These are phyloP conservation scores for Teunomyces stri DNA, from an alignment of 805 yeast species.

Conservation along the genomic window DNA sequence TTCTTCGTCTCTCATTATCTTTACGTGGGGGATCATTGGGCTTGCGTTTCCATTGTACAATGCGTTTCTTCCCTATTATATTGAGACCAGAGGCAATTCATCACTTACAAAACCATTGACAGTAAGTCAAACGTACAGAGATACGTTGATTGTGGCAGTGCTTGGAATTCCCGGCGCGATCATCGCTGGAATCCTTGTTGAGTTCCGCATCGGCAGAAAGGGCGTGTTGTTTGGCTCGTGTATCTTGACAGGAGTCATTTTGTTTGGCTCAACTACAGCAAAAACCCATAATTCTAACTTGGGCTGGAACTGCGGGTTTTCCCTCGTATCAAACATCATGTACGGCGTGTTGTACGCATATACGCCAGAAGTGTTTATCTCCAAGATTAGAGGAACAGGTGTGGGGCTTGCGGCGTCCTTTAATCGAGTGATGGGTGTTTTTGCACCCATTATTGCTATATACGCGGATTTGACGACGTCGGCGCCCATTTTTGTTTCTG, in stretches of 20 bases:
- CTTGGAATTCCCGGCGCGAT: constrained; percentile 35
- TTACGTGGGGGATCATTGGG: constrained; percentile 58
- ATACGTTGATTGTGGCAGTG: constrained; percentile 29
- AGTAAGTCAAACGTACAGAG: constrained; percentile 30
- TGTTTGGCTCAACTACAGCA: constrained; percentile 64
- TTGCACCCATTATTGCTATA: constrained; percentile 54
- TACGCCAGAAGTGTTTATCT: constrained; percentile 63
- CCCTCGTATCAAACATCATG: constrained; percentile 49
- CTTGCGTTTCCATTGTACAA: constrained; percentile 56
- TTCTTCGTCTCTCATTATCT: constrained; percentile 40
- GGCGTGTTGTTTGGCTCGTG: constrained; percentile 56
- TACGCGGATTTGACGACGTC: constrained; percentile 51
- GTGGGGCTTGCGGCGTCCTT: constrained; percentile 57
- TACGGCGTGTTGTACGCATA: constrained; percentile 63
- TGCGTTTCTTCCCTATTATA: constrained; percentile 52
- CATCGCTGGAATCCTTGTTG: constrained; percentile 32
- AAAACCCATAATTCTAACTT: constrained; percentile 46
- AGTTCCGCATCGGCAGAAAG: constrained; percentile 48
- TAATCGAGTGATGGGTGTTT: constrained; percentile 51
- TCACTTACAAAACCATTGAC: constrained; percentile 24
- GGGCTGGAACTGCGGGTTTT: constrained; percentile 49
- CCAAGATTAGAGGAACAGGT: constrained; percentile 52
- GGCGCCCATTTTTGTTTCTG: constrained; percentile 62
- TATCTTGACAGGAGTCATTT: constrained; percentile 51
- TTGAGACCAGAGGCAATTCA: constrained; percentile 40